Base-by-base conservation (phyloP, 75 land plant genomes). In the Azolla pinnata region DNA sequence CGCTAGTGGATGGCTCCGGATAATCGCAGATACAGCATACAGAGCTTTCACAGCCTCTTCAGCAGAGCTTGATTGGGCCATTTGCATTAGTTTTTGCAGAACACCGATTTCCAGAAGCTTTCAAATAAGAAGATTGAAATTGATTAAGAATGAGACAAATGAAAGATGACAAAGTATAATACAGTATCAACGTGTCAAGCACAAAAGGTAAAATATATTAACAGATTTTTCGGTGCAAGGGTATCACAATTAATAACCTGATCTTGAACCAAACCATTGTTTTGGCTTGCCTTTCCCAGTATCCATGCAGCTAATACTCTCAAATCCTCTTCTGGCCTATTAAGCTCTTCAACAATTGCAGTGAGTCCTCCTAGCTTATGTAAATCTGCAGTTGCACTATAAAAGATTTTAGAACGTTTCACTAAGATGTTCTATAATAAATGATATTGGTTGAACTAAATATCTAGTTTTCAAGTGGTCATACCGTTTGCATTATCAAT, bases 241-340 rank as follows among this genome's bases (percentile, higher is more conserved):
- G n/a, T n/a, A n/a, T n/a, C n/a, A n/a, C n/a, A n/a, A n/a, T n/a
- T n/a, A 44, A 61, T 1, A 17, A 80, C 97, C 88, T 91, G 86
- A 24, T 73, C 67, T 65, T 92, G 97, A 56, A 92, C 89, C 65
- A 85, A 35, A n/a, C 75, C 73, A 60, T 88, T 88, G 56, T 92
- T 92, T 62, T 92, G 97, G 65, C 89, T 69, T 18, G 93, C 93
- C 74, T 88, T 85, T 30, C 97, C 97, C 60, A 92, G 78, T 61
- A 92, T 62, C 95, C 88, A 92, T 27, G 97, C 97, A 65, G 97
- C 79, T 35, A 59, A 67, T 50, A 57, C 81, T 56, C 97, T 74
- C 16, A 85, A 73, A 27, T 84, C 86, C 33, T 79, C 52, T 23
- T 84, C 86, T 17, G 63, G 31, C 28, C 80, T 73, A 55, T 83